phyloP scores from a whole-genome alignment of 2,329 filamentous ascomycete genomes.

The Calonectria hongkongensis region DNA sequence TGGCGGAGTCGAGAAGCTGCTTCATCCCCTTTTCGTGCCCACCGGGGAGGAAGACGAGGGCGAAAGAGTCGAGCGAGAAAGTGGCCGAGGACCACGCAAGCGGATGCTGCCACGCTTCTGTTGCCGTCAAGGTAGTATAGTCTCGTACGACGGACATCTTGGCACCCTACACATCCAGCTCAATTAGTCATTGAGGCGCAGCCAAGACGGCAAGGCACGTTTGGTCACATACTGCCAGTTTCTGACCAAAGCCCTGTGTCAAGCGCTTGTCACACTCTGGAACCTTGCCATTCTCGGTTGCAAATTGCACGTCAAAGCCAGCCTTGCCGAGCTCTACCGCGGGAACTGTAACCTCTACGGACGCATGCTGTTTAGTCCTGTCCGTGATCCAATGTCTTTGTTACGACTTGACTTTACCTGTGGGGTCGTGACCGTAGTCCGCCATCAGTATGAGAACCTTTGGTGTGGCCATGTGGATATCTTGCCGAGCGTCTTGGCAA shows the following conservation, averaged over 20 bases:
- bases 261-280: constrained; percentile 70
- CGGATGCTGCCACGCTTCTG: constrained; percentile 64
- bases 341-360: constrained; percentile 69
- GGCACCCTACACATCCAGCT: constrained; percentile 63
- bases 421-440: constrained; percentile 74
- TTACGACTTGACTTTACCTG: constrained; percentile 59
- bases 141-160: constrained; percentile 61
- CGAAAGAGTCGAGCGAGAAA: constrained; percentile 63
- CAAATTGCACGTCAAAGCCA: constrained; percentile 68
- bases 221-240: constrained; percentile 64
- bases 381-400: not conserved
- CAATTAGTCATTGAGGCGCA: constrained; percentile 1
- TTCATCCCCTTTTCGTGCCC: constrained; percentile 72
- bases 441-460: constrained; percentile 71
- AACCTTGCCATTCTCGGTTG: constrained; percentile 68
- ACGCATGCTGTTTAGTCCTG: not conserved
- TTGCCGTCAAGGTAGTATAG: constrained; percentile 66
- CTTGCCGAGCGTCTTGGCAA: constrained; percentile 4
- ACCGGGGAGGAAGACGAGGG: constrained; percentile 37
- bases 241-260: constrained; percentile 69
- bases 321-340: constrained; percentile 68
- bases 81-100: constrained; percentile 65
- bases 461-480: constrained; percentile 28
- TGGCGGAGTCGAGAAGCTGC: constrained; percentile 69
- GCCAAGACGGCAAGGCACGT: not conserved